Conservation (phyloP, 1,284 basidiomycete genomes). For the Ustilago vetiveriae region DNA sequence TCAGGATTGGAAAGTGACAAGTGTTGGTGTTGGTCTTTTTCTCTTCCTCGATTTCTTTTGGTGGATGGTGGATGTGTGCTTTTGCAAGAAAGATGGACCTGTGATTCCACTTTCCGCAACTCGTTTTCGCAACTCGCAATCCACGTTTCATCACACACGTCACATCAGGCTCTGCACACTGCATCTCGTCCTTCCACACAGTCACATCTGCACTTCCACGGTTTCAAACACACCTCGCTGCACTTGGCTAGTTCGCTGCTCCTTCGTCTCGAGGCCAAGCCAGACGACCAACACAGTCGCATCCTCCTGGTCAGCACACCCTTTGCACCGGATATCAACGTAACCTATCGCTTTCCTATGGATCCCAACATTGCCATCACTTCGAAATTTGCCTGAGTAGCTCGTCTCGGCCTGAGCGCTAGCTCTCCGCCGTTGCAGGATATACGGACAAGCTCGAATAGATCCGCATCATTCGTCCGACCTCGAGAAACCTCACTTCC, state of each 20-base stretch:
- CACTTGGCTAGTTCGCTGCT: too few species aligned
- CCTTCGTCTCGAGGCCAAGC: too few species aligned
- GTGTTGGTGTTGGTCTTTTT: slow-evolving; percentile 4
- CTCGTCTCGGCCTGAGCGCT: not conserved
- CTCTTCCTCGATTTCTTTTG: too few species aligned
- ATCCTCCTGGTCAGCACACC: too few species aligned
- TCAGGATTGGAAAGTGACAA: not conserved
- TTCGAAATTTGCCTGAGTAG: not conserved
- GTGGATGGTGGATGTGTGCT: too few species aligned
- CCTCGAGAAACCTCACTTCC: not conserved
- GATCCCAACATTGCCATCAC: not conserved
- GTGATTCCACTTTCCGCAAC: too few species aligned
- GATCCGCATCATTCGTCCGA: not conserved
- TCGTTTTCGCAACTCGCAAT: too few species aligned
- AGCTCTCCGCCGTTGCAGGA: not conserved
- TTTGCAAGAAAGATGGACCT: too few species aligned
- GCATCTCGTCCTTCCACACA: not conserved
- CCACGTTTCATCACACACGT: slow-evolving; percentile 6
- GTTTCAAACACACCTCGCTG: too few species aligned
- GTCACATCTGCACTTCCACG: slow-evolving; percentile 6
- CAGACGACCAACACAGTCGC: too few species aligned
- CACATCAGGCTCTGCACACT: not conserved
- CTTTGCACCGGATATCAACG: too few species aligned
- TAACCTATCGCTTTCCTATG: too few species aligned
- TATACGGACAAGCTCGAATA: not conserved